Base-by-base conservation (phyloP, 1,284 basidiomycete genomes). In the Schizophyllum amplum region DNA sequence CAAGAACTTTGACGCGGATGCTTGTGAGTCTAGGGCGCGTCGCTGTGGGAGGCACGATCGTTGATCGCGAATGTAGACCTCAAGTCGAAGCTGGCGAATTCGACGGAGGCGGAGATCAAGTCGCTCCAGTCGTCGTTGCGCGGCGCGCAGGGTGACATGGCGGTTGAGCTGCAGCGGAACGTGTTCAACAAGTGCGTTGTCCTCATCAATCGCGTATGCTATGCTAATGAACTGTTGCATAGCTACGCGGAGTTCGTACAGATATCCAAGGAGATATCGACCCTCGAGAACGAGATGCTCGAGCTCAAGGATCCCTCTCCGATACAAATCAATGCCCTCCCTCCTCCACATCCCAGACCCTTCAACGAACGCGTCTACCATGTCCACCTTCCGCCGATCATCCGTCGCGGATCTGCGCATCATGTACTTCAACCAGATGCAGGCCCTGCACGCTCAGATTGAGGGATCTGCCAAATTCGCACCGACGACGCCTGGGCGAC, bases 311-410 rank as follows among this genome's bases (percentile, higher is more conserved):
- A 96, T 82, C 91, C 2, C 77, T 99, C 1, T 87, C 87, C 15
- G 97, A 99, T 99, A 95, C 90, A 94, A 94, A 70, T 84, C 84
- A 53, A 92, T 97, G 78, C 94, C 94, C 0, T 92, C 92, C n/a
- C 79, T 94, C 13, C 79, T 98, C 47, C 91, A 94, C 61, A 88
- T 96, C 57, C 92, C 92, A 56, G 90, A 92, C 63, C 82, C 83
- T 1, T 80, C 81, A 9, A 77, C 78, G 68, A 69, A 79, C 67
- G 80, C 70, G 5, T 72, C 70, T 9, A 66, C 66, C 25, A 68
- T 77, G 53, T 77, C 74, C 21, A 73, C 72, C 17, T 89, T 88
- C 47, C 85, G 87, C 56, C 88, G 94, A 26, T 95, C 93, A 22
- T 97, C 94, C 3, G 81, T 97, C 17, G 89, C 92, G 17, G 95